Evolutionary conservation across 768 basidiomycete genomes (phyloP).

Genomic region (Lactarius deliciosus): DNA sequence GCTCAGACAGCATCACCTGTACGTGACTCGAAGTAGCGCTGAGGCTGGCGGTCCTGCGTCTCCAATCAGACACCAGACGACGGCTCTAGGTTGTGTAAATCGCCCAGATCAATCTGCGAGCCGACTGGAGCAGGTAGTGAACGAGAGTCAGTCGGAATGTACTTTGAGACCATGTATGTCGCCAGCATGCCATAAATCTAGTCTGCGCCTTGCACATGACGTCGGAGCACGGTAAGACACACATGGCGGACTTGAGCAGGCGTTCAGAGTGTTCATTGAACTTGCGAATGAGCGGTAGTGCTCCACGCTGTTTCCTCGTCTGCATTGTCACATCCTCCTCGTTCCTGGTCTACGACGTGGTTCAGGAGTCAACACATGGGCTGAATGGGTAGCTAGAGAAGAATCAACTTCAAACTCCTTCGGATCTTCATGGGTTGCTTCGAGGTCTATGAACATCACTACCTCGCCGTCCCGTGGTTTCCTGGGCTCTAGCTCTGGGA

Average conservation of each 20-base stretch:
- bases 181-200: slow-evolving; percentile 41
- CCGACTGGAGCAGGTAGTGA: slow-evolving; percentile 27
- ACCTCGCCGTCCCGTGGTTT: slow-evolving; percentile 62
- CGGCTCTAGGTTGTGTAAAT: slow-evolving; percentile 64
- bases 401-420: slow-evolving; percentile 52
- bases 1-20: slow-evolving; percentile 31
- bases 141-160: not conserved
- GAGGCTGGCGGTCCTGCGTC: slow-evolving; percentile 84
- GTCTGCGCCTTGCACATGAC: slow-evolving; percentile 51
- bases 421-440: slow-evolving; percentile 87
- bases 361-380: slow-evolving; percentile 6
- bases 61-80: slow-evolving; percentile 72
- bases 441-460: slow-evolving; percentile 81
- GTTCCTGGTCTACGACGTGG: slow-evolving; percentile 68
- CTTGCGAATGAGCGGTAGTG: slow-evolving; percentile 89
- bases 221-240: slow-evolving; percentile 32
- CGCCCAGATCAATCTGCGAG: slow-evolving; percentile 77
- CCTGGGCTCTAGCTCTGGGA: slow-evolving; percentile 73
- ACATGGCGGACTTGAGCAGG: slow-evolving; percentile 79
- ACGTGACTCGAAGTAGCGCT: slow-evolving; percentile 77
- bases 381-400: not conserved
- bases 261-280: slow-evolving; percentile 98
- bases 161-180: slow-evolving; percentile 40
- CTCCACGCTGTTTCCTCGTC: slow-evolving; percentile 82
- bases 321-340: slow-evolving; percentile 90